Evolutionary conservation across 306 rosid genomes (phyloP), one percentile per base, ranked within the genome.

Genomic region (Pueraria montana): DNA sequence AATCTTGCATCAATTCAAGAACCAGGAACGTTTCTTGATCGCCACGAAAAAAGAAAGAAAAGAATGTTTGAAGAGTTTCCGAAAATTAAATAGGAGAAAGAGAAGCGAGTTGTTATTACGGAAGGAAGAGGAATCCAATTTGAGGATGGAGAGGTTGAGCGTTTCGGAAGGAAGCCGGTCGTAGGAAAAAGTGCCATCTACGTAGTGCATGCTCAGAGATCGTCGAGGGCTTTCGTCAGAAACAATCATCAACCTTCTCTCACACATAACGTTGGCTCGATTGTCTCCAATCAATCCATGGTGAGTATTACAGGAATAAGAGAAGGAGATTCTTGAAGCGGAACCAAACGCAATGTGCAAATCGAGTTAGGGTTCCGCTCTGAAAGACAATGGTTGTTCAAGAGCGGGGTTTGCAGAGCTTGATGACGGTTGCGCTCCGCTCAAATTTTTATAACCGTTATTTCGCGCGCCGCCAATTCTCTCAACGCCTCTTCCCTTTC

Each of bases 101-200:
- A 74, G 52, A 79, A 63, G 49, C 8, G 49, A 70, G 18, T 8
- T 27, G 0, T 4, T 34, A 63, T 64, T 91, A 93, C 99, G 71
- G 76, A 95, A 95, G 71, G 64, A 87, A 85, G 99, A 91, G 79
- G 92, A 86, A 20, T 95, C 96, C 84, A 93, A 72, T 88, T 91
- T 95, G 89, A 93, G 90, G 10, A 95, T 74, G 14, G 94, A 87
- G 88, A 95, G 97, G 32, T 71, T 87, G 81, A 95, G 88, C 21
- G 91, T 90, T 26, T 91, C 77, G 45, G 91, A 85, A 18, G 91
- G 97, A 77, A 89, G 90, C 78, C 83, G 82, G 21, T 65, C 62
- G 72, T 91, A 89, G 5, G 87, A 78, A 45, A 80, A 84, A 45
- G 72, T 45, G 20, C 6, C 83, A 72, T 87, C 89, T 62, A 86